Base-by-base conservation (phyloP, 1,139 yeast species). In the Diutina siamensis region DNA sequence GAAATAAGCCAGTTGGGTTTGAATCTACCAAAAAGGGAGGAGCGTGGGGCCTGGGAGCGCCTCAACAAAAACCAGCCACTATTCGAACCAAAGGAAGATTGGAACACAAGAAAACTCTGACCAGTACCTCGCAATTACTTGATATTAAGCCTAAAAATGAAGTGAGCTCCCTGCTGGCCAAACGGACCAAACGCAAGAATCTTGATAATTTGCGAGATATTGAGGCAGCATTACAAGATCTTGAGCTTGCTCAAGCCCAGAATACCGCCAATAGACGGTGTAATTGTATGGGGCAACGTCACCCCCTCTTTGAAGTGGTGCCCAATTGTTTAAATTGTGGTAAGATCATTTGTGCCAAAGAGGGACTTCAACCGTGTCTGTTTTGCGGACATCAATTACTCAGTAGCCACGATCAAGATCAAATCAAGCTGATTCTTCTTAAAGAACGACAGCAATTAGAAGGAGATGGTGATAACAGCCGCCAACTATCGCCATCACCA, bases 251-350 rank as follows among this genome's bases (percentile, higher is more conserved):
- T 17, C 45, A 47, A 4, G 45, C 53, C 4, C 36, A 28, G 27
- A 44, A 36, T n/a, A 17, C 52, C 2, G 52, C 54, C 2, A 49
- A 49, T 28, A 56, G 70, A 25, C 54, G 52, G 4, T 94, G 99
- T 57, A 76, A 82, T 51, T 94, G 99, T 57, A 81, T 80, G 76
- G 92, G 85, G 1, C 78, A 84, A 1, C 68, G 84, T 48, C 98
- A 94, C 57, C 95, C 97, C 2, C 65, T 94, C 40, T 84, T 87
- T 53, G 94, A 85, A 48, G 73, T 85, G 48, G 92, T 94, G 1
- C 98, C 98, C 0, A 94, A 94, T 59, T 94, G 99, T 56, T 64
- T 92, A 41, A 80, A 83, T 48, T 94, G 99, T 62, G 99, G 99
- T 10, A 87, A 88, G 58, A 86, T 94, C 35, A 84, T 92, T 2